Evolutionary conservation across 2,329 filamentous ascomycete species (phyloP), one percentile per base, ranked within the genome.

Genomic region (Ophiostoma piceae): DNA sequence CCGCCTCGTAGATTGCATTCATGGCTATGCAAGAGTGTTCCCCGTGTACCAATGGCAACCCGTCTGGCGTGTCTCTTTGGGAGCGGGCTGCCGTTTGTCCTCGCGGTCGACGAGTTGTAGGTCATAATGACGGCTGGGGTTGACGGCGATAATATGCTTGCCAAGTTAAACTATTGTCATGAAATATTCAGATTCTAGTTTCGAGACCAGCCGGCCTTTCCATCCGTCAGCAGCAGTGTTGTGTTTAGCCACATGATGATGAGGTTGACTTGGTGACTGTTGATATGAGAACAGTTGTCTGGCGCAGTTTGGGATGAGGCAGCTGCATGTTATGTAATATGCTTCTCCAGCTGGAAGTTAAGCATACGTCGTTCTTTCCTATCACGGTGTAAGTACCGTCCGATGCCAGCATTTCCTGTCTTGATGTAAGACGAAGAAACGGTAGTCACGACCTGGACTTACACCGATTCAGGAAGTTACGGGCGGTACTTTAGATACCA

Each of bases 211-310:
- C 12, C 26, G 12, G 26, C 3, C 22, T 29, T 62, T 62, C 51
- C 51, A 29, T 26, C 51, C 8, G 22, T 26, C 7, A 12, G 22
- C 11, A 57, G 12, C 51, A 57, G 3, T 14, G 51, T 57, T 22
- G 22, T 26, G 12, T 57, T n/a, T 26, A 26, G 51, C 22, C 26
- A 26, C 4, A 62, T 62, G 26, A 62, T 62, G 51, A 1, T 7
- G 14, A 65, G 39, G 69, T 70, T 70, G 69, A 57, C 57, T 66
- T 57, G 69, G 51, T 47, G 69, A 70, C 69, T 41, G 69, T 68
- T 68, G 69, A 43, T 29, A 35, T 19, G 69, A 12, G 57, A 67
- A 67, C 66, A 19, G 60, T 41, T 9, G 29, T 41, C 62, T 65
- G 62, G 35, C 62, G 14, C 19, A 32, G 29, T 9, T 43, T 26